A percentile compares a stretch with the other conserved stretches of the same genome.
These are phyloP conservation scores for Citrus unshiu DNA, from an alignment of 345 rosid genomes.

Conservation along the genomic window DNA sequence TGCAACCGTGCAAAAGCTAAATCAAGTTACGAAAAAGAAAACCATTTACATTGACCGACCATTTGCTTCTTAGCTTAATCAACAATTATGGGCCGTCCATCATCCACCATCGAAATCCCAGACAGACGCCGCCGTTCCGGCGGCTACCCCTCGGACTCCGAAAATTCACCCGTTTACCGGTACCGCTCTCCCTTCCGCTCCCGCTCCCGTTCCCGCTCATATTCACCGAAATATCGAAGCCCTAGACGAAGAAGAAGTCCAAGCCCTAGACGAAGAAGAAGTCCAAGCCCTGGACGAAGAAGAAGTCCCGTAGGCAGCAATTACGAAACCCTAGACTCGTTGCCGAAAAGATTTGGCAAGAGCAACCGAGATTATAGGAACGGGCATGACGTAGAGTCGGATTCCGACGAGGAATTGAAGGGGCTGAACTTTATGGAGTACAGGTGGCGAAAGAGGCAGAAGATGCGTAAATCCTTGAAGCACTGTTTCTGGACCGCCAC, in stretches of 20 bases:
- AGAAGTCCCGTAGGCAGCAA: conserved; percentile 8
- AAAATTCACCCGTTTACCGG: conserved; percentile 19
- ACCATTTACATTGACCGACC: no score
- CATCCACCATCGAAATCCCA: conserved; percentile 26
- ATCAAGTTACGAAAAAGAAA: background rate
- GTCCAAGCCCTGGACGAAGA: conserved; percentile 24
- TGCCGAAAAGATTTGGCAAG: conserved; percentile 61
- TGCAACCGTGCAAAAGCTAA: background rate
- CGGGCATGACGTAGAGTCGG: conserved; percentile 56
- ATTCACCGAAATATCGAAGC: conserved; percentile 18
- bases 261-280: conserved; percentile 20
- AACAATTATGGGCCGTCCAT: conserved; percentile 30
- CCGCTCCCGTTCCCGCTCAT: conserved; percentile 14
- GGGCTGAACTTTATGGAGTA: conserved; percentile 78
- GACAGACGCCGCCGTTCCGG: conserved; percentile 20
- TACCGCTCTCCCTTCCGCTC: conserved; percentile 16
- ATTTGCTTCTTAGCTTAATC: background rate
- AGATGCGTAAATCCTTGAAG: conserved; percentile 59
- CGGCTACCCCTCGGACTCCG: conserved; percentile 30
- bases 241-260: conserved; percentile 23
- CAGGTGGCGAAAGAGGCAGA: conserved; percentile 83
- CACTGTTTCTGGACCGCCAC: conserved; percentile 69
- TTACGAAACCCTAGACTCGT: conserved; percentile 26
- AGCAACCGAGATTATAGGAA: conserved; percentile 42
- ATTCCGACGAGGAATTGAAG: conserved; percentile 82